Base-by-base conservation (phyloP, 2,329 filamentous ascomycete species). In the Trichoderma sp. region DNA sequence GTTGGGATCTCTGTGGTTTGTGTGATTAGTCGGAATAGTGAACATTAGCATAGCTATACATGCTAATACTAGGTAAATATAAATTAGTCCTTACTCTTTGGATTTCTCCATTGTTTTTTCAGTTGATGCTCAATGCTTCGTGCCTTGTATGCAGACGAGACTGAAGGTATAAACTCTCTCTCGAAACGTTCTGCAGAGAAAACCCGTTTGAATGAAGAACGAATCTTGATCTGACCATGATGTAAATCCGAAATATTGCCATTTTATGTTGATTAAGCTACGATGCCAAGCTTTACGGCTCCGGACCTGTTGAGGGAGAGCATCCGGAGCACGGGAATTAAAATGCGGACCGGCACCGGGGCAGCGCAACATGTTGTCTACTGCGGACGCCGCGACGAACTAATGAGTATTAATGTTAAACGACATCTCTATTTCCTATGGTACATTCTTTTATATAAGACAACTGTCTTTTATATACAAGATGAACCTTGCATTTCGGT, bases 391-490 rank as follows among this genome's bases (percentile, higher is more conserved):
- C 11, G 4, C 1, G 0, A 31, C 7, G 4, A 4, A 18, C 11
- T 31, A 53, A 6, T 53, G n/a, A 50, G 18, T 50, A 3, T 1
- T 11, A 0, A 21, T 50, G 1, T 50, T 11, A 0, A n/a, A 50
- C 0, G 0, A 21, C 0, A 21, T 21, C n/a, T 11, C 11, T 50
- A 50, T 11, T 50, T n/a, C n/a, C n/a, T 12, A 1, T 4, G 45
- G 18, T 6, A n/a, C n/a, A 50, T 21, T 1, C 5, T 50, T 1
- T n/a, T n/a, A n/a, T 0, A 6, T 9, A 2, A 50, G n/a, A 1
- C n/a, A 50, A 9, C 6, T 33, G 1, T 1, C 1, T 2, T 1
- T 31, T 33, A 33, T 33, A 33, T 33, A 33, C 11, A 33, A 8
- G 31, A 2, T 11, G 31, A 33, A 33, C 8, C 31, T 33, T 33